Evolutionary conservation across 441 rosid species (phyloP).

Genomic region (Codiaeum variegatum): DNA sequence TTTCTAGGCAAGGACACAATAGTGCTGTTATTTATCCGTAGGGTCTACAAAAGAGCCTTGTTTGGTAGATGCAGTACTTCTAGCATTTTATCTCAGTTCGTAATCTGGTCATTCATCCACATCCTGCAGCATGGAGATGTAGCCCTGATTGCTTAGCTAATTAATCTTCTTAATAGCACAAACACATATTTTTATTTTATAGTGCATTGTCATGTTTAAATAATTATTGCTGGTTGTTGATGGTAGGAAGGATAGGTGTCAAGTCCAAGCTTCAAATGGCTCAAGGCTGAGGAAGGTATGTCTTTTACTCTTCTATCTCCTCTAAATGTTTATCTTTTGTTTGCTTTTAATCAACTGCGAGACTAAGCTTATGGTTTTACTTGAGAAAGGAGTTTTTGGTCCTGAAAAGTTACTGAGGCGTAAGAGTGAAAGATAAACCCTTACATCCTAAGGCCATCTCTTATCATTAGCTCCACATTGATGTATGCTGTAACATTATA

Average conservation of each 20-base stretch:
- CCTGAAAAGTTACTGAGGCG: neutral
- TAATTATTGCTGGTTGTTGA: conserved; percentile 1
- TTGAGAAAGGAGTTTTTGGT: conserved; percentile 1
- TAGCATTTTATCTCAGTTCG: neutral
- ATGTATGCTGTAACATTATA: neutral
- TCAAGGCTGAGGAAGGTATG: conserved; percentile 47
- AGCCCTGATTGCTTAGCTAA: neutral
- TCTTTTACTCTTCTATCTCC: conserved; percentile 4
- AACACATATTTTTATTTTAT: conserved; percentile 13
- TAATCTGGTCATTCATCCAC: neutral
- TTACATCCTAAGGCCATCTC: neutral
- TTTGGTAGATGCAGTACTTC: neutral
- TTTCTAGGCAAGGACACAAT: neutral
- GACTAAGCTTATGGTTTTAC: conserved; percentile 1
- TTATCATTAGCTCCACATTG: neutral
- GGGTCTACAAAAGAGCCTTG: neutral
- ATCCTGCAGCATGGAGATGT: neutral
- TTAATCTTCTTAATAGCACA: conserved; percentile 11
- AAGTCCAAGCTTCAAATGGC: conserved; percentile 29
- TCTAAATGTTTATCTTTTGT: conserved; percentile 1
- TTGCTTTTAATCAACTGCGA: conserved; percentile 5
- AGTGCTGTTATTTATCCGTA: neutral
- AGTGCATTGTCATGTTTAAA: conserved; percentile 1
- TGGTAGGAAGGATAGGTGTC: conserved; percentile 41
- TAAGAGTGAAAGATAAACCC: neutral